Base-by-base conservation (phyloP, 1,139 yeast species). In the Ogataea hybrid region DNA sequence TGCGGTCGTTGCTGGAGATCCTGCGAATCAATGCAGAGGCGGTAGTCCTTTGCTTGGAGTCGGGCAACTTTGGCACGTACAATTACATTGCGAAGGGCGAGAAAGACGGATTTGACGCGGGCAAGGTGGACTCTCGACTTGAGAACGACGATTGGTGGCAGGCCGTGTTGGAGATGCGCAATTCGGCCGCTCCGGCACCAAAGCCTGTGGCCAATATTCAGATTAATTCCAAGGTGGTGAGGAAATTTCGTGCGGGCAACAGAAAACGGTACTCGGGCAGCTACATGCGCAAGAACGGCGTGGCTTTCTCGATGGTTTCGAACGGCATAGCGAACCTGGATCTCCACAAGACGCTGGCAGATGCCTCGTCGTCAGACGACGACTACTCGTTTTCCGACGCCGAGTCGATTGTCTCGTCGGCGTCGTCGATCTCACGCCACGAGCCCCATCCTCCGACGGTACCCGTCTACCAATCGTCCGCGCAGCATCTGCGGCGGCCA, bases 11-110 rank as follows among this genome's bases (percentile, higher is more conserved):
- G 31, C 67, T 92, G 34, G 81, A 78, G n/a, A 82, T 81, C 20
- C 70, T 92, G 42, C 73, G 98, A 55, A 90, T 92, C 44, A 84
- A 81, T 30, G 96, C 97, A 0, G 80, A 79, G 47, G 71, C 88
- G 14, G 64, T 84, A 33, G 89, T 89, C 1, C 69, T 84, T 4
- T 81, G 94, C 48, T 69, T 92, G 32, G 77, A 73, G 47, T 70
- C 71, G 35, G 86, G 83, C 4, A 64, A 70, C 2, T 79, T 85
- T 46, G 67, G 73, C 29, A 72, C 81, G 1, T 92, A 92, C 59
- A 83, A 88, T 49, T 81, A 84, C 34, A 76, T 92, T 51, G 79
- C 88, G 5, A 81, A 81, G 50, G 97, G 96, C 0, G 18, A 32
- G 9, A 25, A 21, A 16, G 72, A 64, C 37, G 51, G 56, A 18